Base-by-base conservation (phyloP, 2,329 filamentous ascomycete species). In the Aspergillus ochraceoroseus region DNA sequence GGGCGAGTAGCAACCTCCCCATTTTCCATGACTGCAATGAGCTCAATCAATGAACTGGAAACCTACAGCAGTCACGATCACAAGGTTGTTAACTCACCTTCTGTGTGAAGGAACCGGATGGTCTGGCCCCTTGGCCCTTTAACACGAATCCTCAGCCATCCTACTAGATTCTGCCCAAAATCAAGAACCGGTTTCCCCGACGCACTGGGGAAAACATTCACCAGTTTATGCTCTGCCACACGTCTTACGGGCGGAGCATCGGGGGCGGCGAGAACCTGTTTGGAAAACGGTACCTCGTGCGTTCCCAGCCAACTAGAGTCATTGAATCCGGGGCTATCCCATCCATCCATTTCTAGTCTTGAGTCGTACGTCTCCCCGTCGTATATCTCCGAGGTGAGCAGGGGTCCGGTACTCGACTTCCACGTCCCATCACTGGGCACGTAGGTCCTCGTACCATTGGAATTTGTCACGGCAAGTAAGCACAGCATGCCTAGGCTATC, bases 131-230 rank as follows among this genome's bases (percentile, higher is more conserved):
- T 29, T 0, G 46, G 51, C 3, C 46, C 49, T 8, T 41, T 43
- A 5, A 57, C 35, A 2, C 40, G 62, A 7, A 77, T 47, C 0
- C 58, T 58, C 1, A 77, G 38, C 52, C 65, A 67, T 2, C 76
- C 76, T 0, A 77, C 75, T 0, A 79, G 57, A 48, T 79, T 79
- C 52, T 80, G 75, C 1, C 75, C 75, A 55, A 79, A 79, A 41
- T 80, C 75, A 17, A 79, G 44, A 1, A 78, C 58, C 0, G 62
- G 70, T 48, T 74, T 74, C 3, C 72, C 72, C 0, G 67, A 67
- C 0, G 63, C 56, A 0, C 64, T 63, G 2, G 31, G 49, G 20
- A 65, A 56, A 5, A 65, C 55, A 0, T 53, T 35, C 3, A 42
- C 37, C 0, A 63, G 57, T 18, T 49, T 49, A 15, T 61, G 20